Percentiles rank a stretch among this genome's conserved stretches.
Conservation (phyloP, 179 eudicot genomes). For the Beta corolliflora region DNA sequence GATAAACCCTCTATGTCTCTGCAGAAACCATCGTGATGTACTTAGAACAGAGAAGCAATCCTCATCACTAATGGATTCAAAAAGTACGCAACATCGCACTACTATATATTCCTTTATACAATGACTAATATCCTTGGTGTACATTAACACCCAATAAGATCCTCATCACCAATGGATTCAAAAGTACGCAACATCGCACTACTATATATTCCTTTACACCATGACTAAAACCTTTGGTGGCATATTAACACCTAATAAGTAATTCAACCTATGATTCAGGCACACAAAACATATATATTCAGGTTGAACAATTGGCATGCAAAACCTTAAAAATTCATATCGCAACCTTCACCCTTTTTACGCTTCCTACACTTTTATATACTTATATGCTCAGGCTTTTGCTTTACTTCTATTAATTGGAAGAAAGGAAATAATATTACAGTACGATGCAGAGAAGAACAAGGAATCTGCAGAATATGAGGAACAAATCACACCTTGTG, state of each 20-base stretch:
- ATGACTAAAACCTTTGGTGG: too few relatives aligned
- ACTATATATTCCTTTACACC: too few relatives aligned
- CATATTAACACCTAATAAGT: too few relatives aligned
- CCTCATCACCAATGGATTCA: too few relatives aligned
- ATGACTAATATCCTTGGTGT: not conserved
- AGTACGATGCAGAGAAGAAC: not conserved
- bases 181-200: too few relatives aligned
- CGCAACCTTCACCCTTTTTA: not conserved
- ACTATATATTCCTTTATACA: not conserved
- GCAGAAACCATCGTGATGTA: not conserved
- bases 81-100: not conserved
- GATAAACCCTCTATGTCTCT: not conserved
- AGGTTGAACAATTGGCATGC: too few relatives aligned
- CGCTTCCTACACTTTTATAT: too few relatives aligned
- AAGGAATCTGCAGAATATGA: not conserved
- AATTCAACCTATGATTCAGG: not conserved
- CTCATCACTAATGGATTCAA: not conserved
- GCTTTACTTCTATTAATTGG: not conserved
- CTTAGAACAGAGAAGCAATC: not conserved
- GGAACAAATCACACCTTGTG: conserved; percentile 50
- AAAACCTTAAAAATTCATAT: not conserved
- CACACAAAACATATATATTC: not conserved
- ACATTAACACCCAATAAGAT: too few relatives aligned
- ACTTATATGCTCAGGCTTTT: not conserved
- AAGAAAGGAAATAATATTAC: not conserved